Evolutionary conservation across 495 filamentous ascomycete species (phyloP).

Genomic region (Xylaria intraflava): DNA sequence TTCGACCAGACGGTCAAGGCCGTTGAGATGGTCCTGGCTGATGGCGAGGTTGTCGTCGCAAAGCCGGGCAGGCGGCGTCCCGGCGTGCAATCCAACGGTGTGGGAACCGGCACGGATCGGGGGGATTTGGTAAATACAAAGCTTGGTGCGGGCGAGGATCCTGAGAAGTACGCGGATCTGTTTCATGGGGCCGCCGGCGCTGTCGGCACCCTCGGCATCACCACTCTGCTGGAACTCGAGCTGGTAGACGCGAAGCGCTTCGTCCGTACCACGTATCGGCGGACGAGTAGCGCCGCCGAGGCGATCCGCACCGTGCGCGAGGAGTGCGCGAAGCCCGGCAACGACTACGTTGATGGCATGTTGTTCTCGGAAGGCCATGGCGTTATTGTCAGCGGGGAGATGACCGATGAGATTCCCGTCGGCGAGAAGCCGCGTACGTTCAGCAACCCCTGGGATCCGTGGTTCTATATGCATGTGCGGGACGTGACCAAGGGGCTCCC

Average conservation of each 20-base stretch:
- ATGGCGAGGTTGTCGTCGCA: constrained; percentile 43
- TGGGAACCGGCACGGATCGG: constrained; percentile 28
- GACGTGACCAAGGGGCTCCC: constrained; percentile 22
- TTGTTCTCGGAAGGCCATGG: constrained; percentile 46
- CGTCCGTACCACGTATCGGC: constrained; percentile 51
- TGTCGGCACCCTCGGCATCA: constrained; percentile 51
- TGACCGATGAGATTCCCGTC: constrained; percentile 38
- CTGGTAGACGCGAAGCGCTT: constrained; percentile 48
- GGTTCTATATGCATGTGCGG: constrained; percentile 48
- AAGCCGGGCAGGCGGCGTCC: constrained; percentile 9
- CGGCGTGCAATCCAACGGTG: constrained; percentile 44
- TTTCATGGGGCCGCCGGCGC: constrained; percentile 52
- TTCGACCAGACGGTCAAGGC: constrained; percentile 49
- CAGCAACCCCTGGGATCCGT: constrained; percentile 42
- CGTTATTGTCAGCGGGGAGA: constrained; percentile 45
- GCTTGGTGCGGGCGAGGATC: constrained; percentile 22
- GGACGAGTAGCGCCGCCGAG: constrained; percentile 37
- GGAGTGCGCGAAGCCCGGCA: constrained; percentile 22
- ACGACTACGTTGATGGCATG: constrained; percentile 43
- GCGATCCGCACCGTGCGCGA: constrained; percentile 30
- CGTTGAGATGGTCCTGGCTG: constrained; percentile 56
- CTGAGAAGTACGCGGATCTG: constrained; percentile 39
- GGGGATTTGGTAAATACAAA: constrained; percentile 10
- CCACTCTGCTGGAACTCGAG: constrained; percentile 48
- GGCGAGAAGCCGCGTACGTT: constrained; percentile 34